Base-by-base conservation (phyloP, 768 basidiomycete species). In the Serendipita sp. region DNA sequence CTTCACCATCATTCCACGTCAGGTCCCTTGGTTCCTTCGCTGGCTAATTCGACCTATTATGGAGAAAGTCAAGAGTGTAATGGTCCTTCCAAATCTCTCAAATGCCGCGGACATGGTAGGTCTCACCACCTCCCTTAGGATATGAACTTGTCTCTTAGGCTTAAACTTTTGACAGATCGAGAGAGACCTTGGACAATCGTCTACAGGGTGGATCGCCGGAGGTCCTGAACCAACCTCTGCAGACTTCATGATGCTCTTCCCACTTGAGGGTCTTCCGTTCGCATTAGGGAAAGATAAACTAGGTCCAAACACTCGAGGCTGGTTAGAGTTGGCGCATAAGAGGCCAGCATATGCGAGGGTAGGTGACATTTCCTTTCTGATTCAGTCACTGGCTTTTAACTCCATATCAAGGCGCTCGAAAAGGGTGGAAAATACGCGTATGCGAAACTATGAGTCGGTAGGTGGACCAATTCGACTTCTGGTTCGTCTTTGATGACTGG, bases 181-280 rank as follows among this genome's bases (percentile, higher is more conserved):
- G 65, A 65, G 64, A 1, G 75, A 75, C 64, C 72, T 78, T 16
- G 67, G 65, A 33, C 75, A 73, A 64, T 53, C 52, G 40, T 53
- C 60, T 46, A 69, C 66, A 1, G 71, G 69, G 16, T 74, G 70
- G 70, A 71, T 75, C 46, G 76, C 77, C 4, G 77, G 74, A 15
- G 76, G 75, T 31, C 65, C 71, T 27, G 70, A 74, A 31, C 75
- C 76, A 16, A 78, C 79, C 29, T 64, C 74, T 23, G 76, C 79
- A 23, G 79, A 80, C 68, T 79, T 72, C 70, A 73, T 75, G 73
- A 77, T 79, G 76, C 67, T 71, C 34, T 79, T 77, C 66, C 67
- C 74, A 3, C 66, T 77, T 33, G 77, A 79, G 31, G 63, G 66
- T 2, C 65, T 71, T 10, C 55, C 55, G 62, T 65, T 63, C 2